Conservation (phyloP, 805 yeast species). For the Spathaspora passalidarum region DNA sequence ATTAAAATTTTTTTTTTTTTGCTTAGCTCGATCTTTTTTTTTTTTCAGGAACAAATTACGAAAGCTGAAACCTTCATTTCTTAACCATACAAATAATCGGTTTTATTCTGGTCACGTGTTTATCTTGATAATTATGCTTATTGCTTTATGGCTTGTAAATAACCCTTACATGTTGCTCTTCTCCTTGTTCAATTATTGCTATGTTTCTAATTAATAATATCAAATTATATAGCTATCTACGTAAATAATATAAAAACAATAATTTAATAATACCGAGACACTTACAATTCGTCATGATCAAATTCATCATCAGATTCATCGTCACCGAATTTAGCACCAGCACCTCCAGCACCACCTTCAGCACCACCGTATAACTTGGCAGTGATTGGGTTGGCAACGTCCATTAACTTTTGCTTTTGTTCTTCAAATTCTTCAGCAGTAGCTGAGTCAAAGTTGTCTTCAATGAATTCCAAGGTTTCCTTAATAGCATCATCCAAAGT, state of each 20-base stretch:
- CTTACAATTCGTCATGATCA: conserved; percentile 45
- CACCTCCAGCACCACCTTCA: conserved; percentile 44
- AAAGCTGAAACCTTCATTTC: too few species aligned
- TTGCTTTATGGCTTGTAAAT: too few species aligned
- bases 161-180: too few species aligned
- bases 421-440: conserved; percentile 91
- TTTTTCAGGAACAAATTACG: not conserved
- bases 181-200: too few species aligned
- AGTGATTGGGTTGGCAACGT: conserved; percentile 88
- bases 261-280: not conserved
- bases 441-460: conserved; percentile 77
- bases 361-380: conserved; percentile 56
- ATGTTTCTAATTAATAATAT: too few species aligned
- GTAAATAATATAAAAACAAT: not conserved
- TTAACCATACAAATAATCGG: too few species aligned
- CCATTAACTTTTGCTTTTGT: conserved; percentile 74
- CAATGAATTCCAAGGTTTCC: conserved; percentile 86
- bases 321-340: conserved; percentile 38
- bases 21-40: not conserved
- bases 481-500: conserved; percentile 80
- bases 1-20: not conserved
- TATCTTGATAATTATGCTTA: too few species aligned
- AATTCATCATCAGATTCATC: conserved; percentile 43
- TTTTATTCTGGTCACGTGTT: too few species aligned
- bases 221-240: not conserved